Evolutionary conservation across 306 rosid species (phyloP), one percentile per base, ranked within the genome.

Genomic region (Abrus precatorius): DNA sequence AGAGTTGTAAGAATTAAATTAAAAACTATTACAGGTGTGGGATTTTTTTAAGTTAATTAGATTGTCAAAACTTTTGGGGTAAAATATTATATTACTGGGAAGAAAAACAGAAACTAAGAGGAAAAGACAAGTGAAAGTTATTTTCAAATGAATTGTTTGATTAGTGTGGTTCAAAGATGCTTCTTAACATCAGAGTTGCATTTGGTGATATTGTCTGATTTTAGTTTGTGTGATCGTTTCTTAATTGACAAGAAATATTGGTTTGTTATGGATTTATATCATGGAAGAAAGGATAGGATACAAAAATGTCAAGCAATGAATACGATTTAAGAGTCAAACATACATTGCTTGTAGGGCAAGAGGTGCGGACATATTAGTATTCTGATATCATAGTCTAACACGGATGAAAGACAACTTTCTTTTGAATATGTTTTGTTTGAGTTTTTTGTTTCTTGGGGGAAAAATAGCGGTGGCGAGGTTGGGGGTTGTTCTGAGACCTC

Each of bases 1-100:
- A 60, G 55, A 30, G 74, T 74, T 84, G 74, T 48, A 84, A 74
- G 65, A 68, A 67, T 84, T 27, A 50, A 74, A 27, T 54, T 74
- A 1, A 64, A 69, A 69, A 3, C 14, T 63, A 36, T 62, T 54
- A 29, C 29, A 65, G 43, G 66, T 32, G 77, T 78, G 76, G 40
- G 40, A 70, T 83, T 32, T 32, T 61, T 64, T 69, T 33, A 41
- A 61, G 41, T 56, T 75, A 7, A 53, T 45, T 33, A 50, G 53
- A 48, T 30, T 47, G 44, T 73, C 74, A 63, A 45, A 77, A 50
- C 30, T 34, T 47, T 9, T 44, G 2, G 10, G 48, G 64, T 52
- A 44, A 52, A 20, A 59, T 27, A 79, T 57, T 77, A 28, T 5
- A 57, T 82, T 43, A 29, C 34, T 43, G 72, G 76, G 55, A 67